These are phyloP conservation scores for Rubus idaeus DNA, from an alignment of 306 rosid species.

Conservation along the genomic window DNA sequence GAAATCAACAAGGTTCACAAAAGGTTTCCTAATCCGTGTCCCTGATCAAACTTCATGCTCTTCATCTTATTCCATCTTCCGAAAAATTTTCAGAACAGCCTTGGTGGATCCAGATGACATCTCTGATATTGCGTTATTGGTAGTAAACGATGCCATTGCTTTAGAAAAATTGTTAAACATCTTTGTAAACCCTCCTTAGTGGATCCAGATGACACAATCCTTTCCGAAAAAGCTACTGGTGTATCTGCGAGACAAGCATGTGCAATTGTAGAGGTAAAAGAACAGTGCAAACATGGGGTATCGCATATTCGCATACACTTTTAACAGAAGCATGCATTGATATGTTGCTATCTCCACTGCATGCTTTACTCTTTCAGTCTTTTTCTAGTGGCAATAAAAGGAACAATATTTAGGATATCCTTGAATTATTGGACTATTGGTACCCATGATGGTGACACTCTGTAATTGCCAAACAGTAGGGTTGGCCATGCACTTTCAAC, in stretches of 20 bases:
- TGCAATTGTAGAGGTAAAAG: conserved; percentile 5
- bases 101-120: not conserved
- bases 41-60: conserved; percentile 34
- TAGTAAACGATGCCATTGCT: too few species aligned
- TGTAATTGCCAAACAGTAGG: not conserved
- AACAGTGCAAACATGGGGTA: conserved; percentile 1
- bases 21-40: conserved; percentile 82
- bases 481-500: not conserved
- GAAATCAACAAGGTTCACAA: conserved; percentile 69
- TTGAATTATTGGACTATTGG: not conserved
- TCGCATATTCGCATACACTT: not conserved
- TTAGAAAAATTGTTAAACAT: too few species aligned
- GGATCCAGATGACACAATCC: not conserved
- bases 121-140: not conserved
- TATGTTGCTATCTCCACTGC: not conserved
- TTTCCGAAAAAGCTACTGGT: not conserved
- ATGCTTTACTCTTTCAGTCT: not conserved
- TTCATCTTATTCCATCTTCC: not conserved
- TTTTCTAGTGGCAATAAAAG: conserved; percentile 2
- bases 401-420: not conserved
- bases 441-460: not conserved
- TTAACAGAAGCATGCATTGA: conserved; percentile 5
- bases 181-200: too few species aligned
- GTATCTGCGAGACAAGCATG: not conserved
- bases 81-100: not conserved